Base-by-base conservation (phyloP, 2,329 filamentous ascomycete genomes). In the Blastomyces emzantsi region DNA sequence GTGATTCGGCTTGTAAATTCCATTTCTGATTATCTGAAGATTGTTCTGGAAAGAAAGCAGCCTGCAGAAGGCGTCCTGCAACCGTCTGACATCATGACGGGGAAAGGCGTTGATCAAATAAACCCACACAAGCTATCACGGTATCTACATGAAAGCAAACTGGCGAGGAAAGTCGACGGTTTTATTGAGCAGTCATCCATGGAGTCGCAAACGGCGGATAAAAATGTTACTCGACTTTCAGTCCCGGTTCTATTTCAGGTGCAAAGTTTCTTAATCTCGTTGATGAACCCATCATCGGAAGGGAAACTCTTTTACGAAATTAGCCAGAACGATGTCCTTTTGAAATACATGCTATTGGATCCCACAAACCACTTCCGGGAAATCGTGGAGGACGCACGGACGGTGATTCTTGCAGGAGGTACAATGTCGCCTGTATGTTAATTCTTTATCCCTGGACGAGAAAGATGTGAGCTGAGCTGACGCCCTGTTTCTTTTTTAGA, bases 151-250 rank as follows among this genome's bases (percentile, higher is more conserved):
- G 88, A 94, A 67, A 97, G 92, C 66, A 97, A 96, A 70, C 79
- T 99, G 15, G 92, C 93, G 0, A 89, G 92, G 67, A 99, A 99
- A 74, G 90, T 97, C 13, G 93, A 99, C 76, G 89, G 90, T 59
- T 99, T 97, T 71, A 84, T 87, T 2, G 82, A 84, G 2, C 64
- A 74, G 84, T 0, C 83, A 87, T 63, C 80, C 83, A 59, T 76
- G 78, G 57, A 73, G 82, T 59, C 74, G 74, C 5, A 73, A 68
- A 55, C 66, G 66, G 49, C 64, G 28, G 43, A 63, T 47, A 47
- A 33, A 52, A 39, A 41, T 9, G 30, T n/a, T 17, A 65, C 64
- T 64, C 73, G 66, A 68, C 70, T 66, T 66, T 70, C 78, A 66
- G 73, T 81, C 64, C 85, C 85, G 0, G 82, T 83, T 22, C 73